These are phyloP conservation scores for Sanghuangporus sanghuang DNA, from an alignment of 1,284 basidiomycete genomes.

Conservation along the genomic window DNA sequence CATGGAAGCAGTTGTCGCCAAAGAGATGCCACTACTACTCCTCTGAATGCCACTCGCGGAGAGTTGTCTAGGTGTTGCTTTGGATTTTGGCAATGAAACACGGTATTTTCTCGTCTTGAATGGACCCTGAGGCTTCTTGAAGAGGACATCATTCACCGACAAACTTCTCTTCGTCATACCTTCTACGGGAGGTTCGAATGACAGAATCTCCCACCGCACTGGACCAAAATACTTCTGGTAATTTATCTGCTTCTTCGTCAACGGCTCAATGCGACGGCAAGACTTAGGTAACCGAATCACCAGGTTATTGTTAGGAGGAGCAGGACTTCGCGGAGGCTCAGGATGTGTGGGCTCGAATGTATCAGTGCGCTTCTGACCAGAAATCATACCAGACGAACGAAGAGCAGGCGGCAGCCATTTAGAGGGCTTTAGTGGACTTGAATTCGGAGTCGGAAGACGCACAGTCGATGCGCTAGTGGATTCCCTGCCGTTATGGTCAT, in stretches of 20 bases:
- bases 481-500: conserved; percentile 19
- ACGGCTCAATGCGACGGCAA: conserved; percentile 36
- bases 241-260: conserved; percentile 41
- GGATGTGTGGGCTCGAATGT: conserved; percentile 18
- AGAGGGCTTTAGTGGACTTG: conserved; percentile 21
- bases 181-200: conserved; percentile 72
- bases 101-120: conserved; percentile 47
- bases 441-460: conserved; percentile 20
- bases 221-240: conserved; percentile 18
- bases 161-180: conserved; percentile 58
- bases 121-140: conserved; percentile 38
- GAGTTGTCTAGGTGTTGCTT: conserved; percentile 9
- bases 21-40: neutral
- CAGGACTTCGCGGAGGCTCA: conserved; percentile 51
- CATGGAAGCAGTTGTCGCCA: conserved; percentile 24
- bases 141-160: conserved; percentile 67
- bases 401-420: conserved; percentile 58
- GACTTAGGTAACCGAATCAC: conserved; percentile 52
- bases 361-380: conserved; percentile 19
- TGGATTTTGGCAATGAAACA: conserved; percentile 49
- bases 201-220: conserved; percentile 61
- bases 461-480: conserved; percentile 11
- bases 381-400: conserved; percentile 26
- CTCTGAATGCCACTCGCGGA: conserved; percentile 9
- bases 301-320: conserved; percentile 49